Conservation (phyloP, 116 monocot species). For the Trichopus zeylanicus region DNA sequence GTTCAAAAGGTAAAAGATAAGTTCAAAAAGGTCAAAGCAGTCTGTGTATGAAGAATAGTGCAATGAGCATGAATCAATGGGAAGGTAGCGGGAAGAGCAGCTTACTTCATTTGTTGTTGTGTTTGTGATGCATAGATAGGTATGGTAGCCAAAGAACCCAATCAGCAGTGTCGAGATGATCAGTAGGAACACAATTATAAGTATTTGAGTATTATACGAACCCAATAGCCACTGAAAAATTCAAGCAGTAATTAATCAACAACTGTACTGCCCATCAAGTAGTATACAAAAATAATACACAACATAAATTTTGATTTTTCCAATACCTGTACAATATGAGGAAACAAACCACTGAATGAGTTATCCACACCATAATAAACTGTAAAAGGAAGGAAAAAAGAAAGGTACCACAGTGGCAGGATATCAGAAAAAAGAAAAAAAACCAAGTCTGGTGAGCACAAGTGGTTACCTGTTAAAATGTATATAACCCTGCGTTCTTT, state of each 20-base stretch:
- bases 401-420: not conserved
- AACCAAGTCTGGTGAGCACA: not conserved
- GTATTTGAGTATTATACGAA: constrained; percentile 78
- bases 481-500: constrained; percentile 69
- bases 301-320: not conserved
- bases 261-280: too few species aligned
- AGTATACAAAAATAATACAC: not conserved
- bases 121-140: constrained; percentile 87
- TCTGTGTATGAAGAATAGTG: too few species aligned
- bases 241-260: not conserved
- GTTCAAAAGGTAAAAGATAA: not conserved
- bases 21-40: not conserved
- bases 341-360: constrained; percentile 67
- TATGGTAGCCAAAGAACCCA: constrained; percentile 89
- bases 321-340: constrained; percentile 82
- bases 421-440: constrained; percentile 1
- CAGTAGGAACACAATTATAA: constrained; percentile 62
- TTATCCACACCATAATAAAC: constrained; percentile 79
- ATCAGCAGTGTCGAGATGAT: constrained; percentile 57
- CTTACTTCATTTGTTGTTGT: constrained; percentile 94
- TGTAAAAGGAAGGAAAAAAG: constrained; percentile 30
- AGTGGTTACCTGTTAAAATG: constrained; percentile 71
- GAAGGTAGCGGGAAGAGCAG: not conserved
- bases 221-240: constrained; percentile 69
- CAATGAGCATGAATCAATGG: not conserved